Percentiles rank a stretch among this genome's conserved stretches.
These are phyloP conservation scores for Cordyceps fumosorosea DNA, from an alignment of 2,329 filamentous ascomycete species.

Conservation along the genomic window DNA sequence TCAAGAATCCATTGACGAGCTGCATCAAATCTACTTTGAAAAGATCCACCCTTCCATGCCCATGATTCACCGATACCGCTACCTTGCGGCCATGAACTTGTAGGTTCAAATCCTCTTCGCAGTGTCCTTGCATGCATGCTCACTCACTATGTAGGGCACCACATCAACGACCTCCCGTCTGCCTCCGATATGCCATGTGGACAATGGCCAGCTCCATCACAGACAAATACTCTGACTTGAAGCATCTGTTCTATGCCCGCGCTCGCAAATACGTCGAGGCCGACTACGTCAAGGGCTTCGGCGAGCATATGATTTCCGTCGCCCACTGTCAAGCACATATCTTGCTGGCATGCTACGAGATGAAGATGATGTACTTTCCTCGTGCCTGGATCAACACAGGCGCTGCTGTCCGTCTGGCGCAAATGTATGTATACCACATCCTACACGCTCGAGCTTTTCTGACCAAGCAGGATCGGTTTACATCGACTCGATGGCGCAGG, in stretches of 20 bases:
- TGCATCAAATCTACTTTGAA: slow-evolving; percentile 86
- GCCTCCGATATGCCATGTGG: slow-evolving; percentile 92
- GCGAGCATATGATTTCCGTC: slow-evolving; percentile 80
- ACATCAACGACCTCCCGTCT: slow-evolving; percentile 76
- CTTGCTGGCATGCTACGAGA: slow-evolving; percentile 78
- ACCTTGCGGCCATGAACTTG: slow-evolving; percentile 81
- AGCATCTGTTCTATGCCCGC: slow-evolving; percentile 83
- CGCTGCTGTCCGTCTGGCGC: slow-evolving; percentile 67
- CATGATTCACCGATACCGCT: slow-evolving; percentile 84
- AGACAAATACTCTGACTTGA: slow-evolving; percentile 73
- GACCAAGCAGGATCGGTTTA: slow-evolving; percentile 72
- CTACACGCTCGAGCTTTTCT: slow-evolving; percentile 29
- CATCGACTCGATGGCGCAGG: slow-evolving; percentile 78
- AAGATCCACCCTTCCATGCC: slow-evolving; percentile 82
- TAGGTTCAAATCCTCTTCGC: slow-evolving; percentile 29
- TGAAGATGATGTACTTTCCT: slow-evolving; percentile 96
- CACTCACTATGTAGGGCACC: slow-evolving; percentile 49
- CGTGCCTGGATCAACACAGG: slow-evolving; percentile 92
- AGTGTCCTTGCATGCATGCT: slow-evolving; percentile 5
- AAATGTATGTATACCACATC: slow-evolving; percentile 56
- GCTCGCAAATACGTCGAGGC: slow-evolving; percentile 84
- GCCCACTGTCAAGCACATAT: slow-evolving; percentile 82
- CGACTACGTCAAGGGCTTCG: slow-evolving; percentile 88
- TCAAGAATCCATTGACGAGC: slow-evolving; percentile 66
- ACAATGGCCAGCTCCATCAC: slow-evolving; percentile 79